These are phyloP conservation scores for Solanum sparsipilum DNA, from an alignment of 257 asterid species.

Conservation along the genomic window DNA sequence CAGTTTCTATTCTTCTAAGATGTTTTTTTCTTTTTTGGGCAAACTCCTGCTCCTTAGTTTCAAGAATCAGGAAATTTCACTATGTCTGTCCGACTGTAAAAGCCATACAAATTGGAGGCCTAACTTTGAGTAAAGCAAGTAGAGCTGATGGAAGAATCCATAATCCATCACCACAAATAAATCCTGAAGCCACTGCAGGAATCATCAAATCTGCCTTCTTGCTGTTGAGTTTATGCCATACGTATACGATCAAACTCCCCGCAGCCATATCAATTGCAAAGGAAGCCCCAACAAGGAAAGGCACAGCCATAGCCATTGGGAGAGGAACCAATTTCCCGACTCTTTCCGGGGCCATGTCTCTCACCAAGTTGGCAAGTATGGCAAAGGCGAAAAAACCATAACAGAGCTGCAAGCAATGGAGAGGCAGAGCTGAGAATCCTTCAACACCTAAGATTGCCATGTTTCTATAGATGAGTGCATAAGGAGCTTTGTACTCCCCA, in stretches of 20 bases:
- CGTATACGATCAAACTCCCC: slow-evolving; percentile 55
- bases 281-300: slow-evolving; percentile 59
- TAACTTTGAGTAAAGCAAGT: slow-evolving; percentile 44
- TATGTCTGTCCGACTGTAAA: slow-evolving; percentile 23
- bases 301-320: slow-evolving; percentile 91
- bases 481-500: slow-evolving; percentile 64
- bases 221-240: slow-evolving; percentile 34
- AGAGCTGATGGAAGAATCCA: slow-evolving; percentile 62
- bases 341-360: slow-evolving; percentile 28
- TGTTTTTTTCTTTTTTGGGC: neutral
- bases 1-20: neutral
- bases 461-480: slow-evolving; percentile 54
- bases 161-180: slow-evolving; percentile 66
- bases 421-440: slow-evolving; percentile 66
- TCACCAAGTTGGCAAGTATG: slow-evolving; percentile 26
- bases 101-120: slow-evolving; percentile 59
- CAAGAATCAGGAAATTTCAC: slow-evolving; percentile 7
- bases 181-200: slow-evolving; percentile 62
- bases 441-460: slow-evolving; percentile 69
- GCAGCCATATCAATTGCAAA: slow-evolving; percentile 71
- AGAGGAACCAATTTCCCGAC: slow-evolving; percentile 44
- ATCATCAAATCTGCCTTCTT: slow-evolving; percentile 44
- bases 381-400: slow-evolving; percentile 55
- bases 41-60: neutral
- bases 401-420: slow-evolving; percentile 53